Conservation (phyloP, 768 basidiomycete genomes). For the Leucosporidium yakuticum region DNA sequence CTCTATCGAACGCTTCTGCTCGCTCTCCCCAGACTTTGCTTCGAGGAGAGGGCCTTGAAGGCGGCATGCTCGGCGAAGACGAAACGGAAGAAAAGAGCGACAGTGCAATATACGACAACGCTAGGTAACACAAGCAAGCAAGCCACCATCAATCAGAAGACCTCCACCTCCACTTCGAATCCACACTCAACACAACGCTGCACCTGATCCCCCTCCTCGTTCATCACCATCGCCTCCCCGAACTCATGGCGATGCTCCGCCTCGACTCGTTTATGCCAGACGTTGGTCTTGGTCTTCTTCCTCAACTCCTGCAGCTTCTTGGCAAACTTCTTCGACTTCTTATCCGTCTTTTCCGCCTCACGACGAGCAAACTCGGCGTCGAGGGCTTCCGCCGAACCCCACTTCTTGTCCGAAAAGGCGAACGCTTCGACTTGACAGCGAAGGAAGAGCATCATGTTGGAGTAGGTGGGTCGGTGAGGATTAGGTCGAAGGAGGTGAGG, state of each 20-base stretch:
- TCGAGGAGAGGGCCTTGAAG: too few relatives aligned
- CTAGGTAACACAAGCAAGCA: neutral
- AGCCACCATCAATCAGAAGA: conserved; percentile 50
- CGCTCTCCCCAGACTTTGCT: too few relatives aligned
- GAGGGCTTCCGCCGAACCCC: conserved; percentile 86
- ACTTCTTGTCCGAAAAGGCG: conserved; percentile 79
- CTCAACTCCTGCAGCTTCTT: conserved; percentile 77
- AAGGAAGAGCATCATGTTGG: conserved; percentile 98
- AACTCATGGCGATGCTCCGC: conserved; percentile 83
- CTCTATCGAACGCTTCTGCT: too few relatives aligned
- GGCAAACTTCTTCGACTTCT: conserved; percentile 92
- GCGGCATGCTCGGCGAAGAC: too few relatives aligned
- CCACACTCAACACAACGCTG: conserved; percentile 82
- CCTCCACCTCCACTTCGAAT: conserved; percentile 83
- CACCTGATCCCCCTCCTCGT: conserved; percentile 50
- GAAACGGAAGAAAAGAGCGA: too few relatives aligned
- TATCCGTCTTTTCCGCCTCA: conserved; percentile 72
- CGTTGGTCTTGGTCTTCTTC: conserved; percentile 74
- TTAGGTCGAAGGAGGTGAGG: conserved; percentile 92
- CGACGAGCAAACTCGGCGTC: conserved; percentile 80
- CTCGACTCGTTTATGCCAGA: conserved; percentile 81
- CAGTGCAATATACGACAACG: too few relatives aligned
- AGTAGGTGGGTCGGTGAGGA: conserved; percentile 88
- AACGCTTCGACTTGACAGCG: conserved; percentile 91
- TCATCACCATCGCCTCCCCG: conserved; percentile 53